Evolutionary conservation across 495 filamentous ascomycete species (phyloP).

Genomic region (Hypomontagnella submonticulosa): DNA sequence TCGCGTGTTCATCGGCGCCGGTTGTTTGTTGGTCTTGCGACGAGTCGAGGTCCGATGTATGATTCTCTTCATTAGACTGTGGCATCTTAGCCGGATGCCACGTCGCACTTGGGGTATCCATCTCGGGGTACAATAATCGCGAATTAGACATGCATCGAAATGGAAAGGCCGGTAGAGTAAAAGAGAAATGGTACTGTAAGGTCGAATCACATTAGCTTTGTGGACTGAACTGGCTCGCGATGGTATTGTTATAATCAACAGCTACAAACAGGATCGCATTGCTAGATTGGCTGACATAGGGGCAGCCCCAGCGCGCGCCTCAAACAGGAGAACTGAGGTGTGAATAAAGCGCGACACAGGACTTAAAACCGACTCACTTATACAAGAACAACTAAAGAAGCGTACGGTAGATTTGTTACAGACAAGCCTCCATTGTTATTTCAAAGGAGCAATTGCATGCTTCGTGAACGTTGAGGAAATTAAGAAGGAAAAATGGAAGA

Average conservation of each 20-base stretch:
- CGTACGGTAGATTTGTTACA: constrained; percentile 33
- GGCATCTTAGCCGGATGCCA: constrained; percentile 69
- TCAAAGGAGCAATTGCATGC: constrained; percentile 35
- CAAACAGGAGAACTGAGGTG: background rate
- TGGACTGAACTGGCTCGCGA: constrained; percentile 4
- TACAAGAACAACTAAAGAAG: constrained; percentile 45
- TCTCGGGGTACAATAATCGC: constrained; percentile 50
- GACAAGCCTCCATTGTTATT: constrained; percentile 34
- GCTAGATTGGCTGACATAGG: constrained; percentile 31
- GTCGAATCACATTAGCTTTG: constrained; percentile 29
- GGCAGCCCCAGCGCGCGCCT: constrained; percentile 28
- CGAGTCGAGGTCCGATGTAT: constrained; percentile 28
- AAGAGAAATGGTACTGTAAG: constrained; percentile 48
- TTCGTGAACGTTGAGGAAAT: constrained; percentile 13
- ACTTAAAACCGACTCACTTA: constrained; percentile 40
- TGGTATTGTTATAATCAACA: constrained; percentile 11
- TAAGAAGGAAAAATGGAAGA: constrained; percentile 28
- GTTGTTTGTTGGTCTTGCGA: constrained; percentile 13
- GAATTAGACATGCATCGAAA: constrained; percentile 49
- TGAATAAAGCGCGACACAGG: background rate
- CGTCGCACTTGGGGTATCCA: constrained; percentile 56
- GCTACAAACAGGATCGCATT: constrained; percentile 31
- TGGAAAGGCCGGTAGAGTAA: constrained; percentile 38
- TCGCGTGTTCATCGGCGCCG: constrained; percentile 20
- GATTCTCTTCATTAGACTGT: constrained; percentile 51